A percentile compares a stretch with the other conserved stretches of the same genome.
phyloP scores from a whole-genome alignment of 192 early-diverging fungal genomes.

The Obelidium mucronatum region DNA sequence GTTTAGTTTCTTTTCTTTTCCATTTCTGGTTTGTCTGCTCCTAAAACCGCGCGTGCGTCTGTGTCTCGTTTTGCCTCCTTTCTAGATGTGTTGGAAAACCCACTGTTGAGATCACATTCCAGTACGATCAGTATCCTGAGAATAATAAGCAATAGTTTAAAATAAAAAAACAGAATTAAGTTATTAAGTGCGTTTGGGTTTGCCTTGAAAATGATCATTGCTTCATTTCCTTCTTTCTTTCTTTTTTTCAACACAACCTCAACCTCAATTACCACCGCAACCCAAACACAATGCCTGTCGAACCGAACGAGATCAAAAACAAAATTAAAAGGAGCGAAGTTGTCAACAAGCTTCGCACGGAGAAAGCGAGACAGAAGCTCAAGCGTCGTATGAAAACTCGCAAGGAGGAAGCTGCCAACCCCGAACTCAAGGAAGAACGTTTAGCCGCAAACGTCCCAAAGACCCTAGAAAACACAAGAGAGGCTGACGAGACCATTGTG shows the following conservation, averaged over 20 bases:
- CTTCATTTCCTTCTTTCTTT: not conserved
- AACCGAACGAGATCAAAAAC: slow-evolving; percentile 61
- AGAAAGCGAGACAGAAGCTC: slow-evolving; percentile 79
- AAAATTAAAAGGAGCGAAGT: slow-evolving; percentile 87
- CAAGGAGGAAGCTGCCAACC: slow-evolving; percentile 85
- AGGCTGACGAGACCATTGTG: slow-evolving; percentile 91
- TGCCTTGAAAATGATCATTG: too few species aligned
- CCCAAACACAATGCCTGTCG: slow-evolving; percentile 6
- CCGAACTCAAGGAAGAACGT: slow-evolving; percentile 86
- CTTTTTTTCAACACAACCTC: not conserved
- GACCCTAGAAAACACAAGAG: slow-evolving; percentile 92
- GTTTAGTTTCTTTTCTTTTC: not conserved
- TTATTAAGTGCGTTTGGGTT: too few species aligned
- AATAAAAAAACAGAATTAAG: too few species aligned
- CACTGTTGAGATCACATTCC: not conserved
- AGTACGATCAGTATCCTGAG: not conserved
- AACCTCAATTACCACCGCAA: not conserved
- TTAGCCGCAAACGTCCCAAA: slow-evolving; percentile 88
- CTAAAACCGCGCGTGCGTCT: too few species aligned
- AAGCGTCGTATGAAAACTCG: slow-evolving; percentile 71
- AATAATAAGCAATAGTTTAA: too few species aligned
- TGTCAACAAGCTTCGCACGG: slow-evolving; percentile 72
- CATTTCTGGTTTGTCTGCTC: not conserved
- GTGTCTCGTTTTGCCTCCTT: too few species aligned
- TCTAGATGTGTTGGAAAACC: slow-evolving; percentile 6